A percentile compares a stretch with the other conserved stretches of the same genome.
Evolutionary conservation across 2,329 filamentous ascomycete genomes (phyloP).

Genomic region (Trichophyton verrucosum): DNA sequence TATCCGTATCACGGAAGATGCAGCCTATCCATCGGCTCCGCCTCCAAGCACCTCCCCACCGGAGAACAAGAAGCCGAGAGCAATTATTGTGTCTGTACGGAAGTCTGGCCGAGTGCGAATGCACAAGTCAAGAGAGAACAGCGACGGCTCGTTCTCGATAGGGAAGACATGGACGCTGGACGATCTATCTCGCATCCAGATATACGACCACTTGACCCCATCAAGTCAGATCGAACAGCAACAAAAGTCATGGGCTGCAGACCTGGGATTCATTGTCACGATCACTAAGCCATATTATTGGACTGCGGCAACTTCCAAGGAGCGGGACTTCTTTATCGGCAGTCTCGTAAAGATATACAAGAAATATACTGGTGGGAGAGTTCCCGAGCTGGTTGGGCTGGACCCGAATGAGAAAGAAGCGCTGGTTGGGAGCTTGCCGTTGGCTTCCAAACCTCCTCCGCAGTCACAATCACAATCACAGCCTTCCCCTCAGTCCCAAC

Average conservation of each 20-base stretch:
- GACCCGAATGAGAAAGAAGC: conserved; percentile 65
- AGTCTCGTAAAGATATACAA: conserved; percentile 92
- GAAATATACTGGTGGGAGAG: conserved; percentile 83
- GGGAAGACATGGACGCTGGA: conserved; percentile 98
- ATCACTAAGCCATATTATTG: conserved; percentile 94
- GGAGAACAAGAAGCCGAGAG: conserved; percentile 70
- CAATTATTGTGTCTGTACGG: conserved; percentile 86
- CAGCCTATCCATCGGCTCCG: conserved; percentile 66
- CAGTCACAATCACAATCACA: background rate
- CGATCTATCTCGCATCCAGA: conserved; percentile 72
- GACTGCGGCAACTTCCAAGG: conserved; percentile 84
- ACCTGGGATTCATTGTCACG: conserved; percentile 73
- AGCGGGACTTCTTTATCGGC: conserved; percentile 97
- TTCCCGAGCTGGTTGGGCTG: conserved; percentile 71
- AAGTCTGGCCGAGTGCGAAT: conserved; percentile 86
- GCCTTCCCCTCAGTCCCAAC: background rate
- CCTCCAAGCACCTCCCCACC: conserved; percentile 65
- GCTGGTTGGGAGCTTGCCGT: conserved; percentile 45
- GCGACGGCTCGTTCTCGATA: conserved; percentile 87
- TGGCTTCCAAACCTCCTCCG: conserved; percentile 14
- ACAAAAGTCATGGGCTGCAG: conserved; percentile 63
- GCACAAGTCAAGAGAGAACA: conserved; percentile 94
- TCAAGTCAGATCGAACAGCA: conserved; percentile 49
- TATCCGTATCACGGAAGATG: conserved; percentile 80
- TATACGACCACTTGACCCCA: conserved; percentile 54